Conservation (phyloP, 2,329 filamentous ascomycete species). For the Chalaropsis ovoidea region DNA sequence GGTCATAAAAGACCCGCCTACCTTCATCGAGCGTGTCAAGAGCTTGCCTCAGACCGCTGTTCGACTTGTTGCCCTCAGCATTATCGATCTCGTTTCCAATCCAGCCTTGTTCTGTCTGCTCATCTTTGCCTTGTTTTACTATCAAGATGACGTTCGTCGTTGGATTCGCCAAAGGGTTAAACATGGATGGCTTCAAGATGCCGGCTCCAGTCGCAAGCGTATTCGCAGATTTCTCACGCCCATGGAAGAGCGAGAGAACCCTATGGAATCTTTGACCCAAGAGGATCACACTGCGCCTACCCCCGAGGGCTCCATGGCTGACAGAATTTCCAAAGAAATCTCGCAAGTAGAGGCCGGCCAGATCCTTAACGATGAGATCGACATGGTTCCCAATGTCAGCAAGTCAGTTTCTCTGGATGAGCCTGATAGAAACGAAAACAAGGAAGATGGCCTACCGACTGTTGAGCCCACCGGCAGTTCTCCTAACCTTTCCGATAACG, state of each 20-base stretch:
- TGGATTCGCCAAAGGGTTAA: slow-evolving; percentile 26
- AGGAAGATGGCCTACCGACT: not conserved
- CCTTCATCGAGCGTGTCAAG: slow-evolving; percentile 43
- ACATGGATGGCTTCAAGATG: slow-evolving; percentile 20
- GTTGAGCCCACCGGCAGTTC: slow-evolving; percentile 12
- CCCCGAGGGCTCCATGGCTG: not conserved
- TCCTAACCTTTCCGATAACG: slow-evolving; percentile 20
- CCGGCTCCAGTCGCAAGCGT: slow-evolving; percentile 19
- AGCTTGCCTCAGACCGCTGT: slow-evolving; percentile 42
- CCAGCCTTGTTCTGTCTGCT: slow-evolving; percentile 43
- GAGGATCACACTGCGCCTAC: not conserved
- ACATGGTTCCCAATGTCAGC: not conserved
- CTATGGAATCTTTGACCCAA: slow-evolving; percentile 14
- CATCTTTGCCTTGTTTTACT: slow-evolving; percentile 36
- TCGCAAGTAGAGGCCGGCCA: not conserved
- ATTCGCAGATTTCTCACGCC: slow-evolving; percentile 21
- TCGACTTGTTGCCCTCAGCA: slow-evolving; percentile 31
- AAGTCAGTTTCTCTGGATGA: not conserved
- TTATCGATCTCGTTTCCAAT: slow-evolving; percentile 47
- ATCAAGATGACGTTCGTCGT: slow-evolving; percentile 39
- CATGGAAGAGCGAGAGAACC: slow-evolving; percentile 22
- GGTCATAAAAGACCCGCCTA: slow-evolving; percentile 32
- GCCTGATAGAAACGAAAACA: slow-evolving; percentile 11
- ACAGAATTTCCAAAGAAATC: slow-evolving; percentile 9
- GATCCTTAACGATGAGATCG: not conserved